These are phyloP conservation scores for Udeniomyces megalosporus DNA, from an alignment of 768 basidiomycete genomes.

Conservation along the genomic window DNA sequence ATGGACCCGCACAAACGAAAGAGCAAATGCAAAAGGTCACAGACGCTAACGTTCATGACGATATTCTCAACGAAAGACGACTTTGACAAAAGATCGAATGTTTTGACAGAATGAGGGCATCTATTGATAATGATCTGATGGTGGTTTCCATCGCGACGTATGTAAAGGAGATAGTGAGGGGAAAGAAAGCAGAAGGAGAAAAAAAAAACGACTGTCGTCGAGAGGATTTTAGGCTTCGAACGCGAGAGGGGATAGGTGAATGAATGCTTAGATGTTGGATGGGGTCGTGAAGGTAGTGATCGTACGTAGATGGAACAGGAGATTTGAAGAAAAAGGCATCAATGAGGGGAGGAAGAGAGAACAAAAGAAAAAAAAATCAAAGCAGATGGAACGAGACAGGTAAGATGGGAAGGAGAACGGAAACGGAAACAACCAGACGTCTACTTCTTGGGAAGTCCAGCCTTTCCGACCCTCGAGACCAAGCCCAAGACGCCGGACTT, in stretches of 20 bases:
- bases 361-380: no score
- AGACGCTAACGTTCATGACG: neutral
- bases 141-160: neutral
- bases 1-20: neutral
- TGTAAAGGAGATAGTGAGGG: neutral
- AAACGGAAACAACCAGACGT: no score
- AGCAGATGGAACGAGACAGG: no score
- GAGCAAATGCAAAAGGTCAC: neutral
- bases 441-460: neutral
- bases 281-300: neutral
- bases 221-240: no score
- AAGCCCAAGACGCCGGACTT: constrained; percentile 8
- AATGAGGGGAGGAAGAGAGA: no score
- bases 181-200: neutral
- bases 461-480: neutral
- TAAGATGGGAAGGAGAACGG: no score
- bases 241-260: neutral
- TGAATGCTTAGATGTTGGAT: neutral
- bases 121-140: neutral
- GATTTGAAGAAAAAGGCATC: no score
- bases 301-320: neutral
- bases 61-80: neutral
- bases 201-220: no score
- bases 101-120: neutral
- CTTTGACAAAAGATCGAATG: neutral